phyloP scores from a whole-genome alignment of 169 alveolate species.

The Eimeria sp. region DNA sequence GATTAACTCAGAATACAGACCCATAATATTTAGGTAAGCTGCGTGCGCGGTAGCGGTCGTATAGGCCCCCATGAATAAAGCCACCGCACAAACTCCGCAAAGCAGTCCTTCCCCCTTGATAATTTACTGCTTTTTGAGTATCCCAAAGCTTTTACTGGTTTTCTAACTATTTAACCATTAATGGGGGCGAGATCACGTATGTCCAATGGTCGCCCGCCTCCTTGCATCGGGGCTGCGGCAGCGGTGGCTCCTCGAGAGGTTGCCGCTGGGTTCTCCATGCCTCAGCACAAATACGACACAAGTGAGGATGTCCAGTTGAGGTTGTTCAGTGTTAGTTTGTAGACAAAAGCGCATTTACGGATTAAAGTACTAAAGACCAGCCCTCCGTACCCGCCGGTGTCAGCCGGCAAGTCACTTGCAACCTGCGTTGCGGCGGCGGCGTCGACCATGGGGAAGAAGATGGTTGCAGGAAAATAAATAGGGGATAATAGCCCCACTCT shows the following conservation, averaged over 20 bases:
- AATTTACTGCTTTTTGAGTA: not conserved
- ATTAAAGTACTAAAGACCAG: not conserved
- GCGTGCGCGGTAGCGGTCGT: too few relatives aligned
- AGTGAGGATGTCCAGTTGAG: not conserved
- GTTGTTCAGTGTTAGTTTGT: not conserved
- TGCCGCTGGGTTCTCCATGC: not conserved
- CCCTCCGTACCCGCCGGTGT: not conserved
- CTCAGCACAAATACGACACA: not conserved
- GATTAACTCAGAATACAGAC: too few relatives aligned
- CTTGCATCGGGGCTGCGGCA: conserved; percentile 1
- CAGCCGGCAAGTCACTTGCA: not conserved
- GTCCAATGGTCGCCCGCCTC: conserved; percentile 21
- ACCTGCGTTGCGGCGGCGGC: not conserved
- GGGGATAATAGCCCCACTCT: too few relatives aligned
- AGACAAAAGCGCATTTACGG: not conserved
- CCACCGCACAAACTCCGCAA: not conserved
- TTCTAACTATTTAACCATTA: not conserved
- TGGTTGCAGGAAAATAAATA: not conserved
- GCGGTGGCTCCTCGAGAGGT: not conserved
- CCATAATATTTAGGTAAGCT: too few relatives aligned
- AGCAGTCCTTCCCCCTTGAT: not conserved
- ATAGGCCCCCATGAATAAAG: too few relatives aligned
- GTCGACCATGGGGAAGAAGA: not conserved
- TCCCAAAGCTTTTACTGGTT: too few relatives aligned
- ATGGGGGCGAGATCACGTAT: not conserved